A percentile compares a stretch with the other conserved stretches of the same genome.
These are phyloP conservation scores for Suillus lakei DNA, from an alignment of 768 basidiomycete genomes.

Conservation along the genomic window DNA sequence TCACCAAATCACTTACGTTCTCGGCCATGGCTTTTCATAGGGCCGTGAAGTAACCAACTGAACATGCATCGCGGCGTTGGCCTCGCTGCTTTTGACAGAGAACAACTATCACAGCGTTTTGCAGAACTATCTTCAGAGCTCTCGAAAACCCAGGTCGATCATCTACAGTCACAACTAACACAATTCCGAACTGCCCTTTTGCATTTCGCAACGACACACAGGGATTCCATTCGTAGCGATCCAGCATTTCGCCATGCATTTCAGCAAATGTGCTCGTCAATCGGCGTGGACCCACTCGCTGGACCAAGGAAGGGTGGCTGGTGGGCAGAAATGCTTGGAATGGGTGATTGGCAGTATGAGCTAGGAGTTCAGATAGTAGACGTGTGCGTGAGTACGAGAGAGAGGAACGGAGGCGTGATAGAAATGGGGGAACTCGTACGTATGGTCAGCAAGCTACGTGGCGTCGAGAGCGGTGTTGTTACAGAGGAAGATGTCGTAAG, in stretches of 20 bases:
- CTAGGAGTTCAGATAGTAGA: constrained; percentile 95
- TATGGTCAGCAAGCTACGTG: constrained; percentile 77
- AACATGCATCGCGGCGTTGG: constrained; percentile 83
- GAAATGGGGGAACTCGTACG: constrained; percentile 85
- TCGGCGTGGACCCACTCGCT: constrained; percentile 94
- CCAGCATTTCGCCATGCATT: constrained; percentile 91
- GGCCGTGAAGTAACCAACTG: neutral
- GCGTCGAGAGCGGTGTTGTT: constrained; percentile 67
- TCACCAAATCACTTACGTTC: neutral
- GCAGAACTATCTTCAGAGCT: constrained; percentile 80
- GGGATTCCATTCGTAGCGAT: constrained; percentile 80
- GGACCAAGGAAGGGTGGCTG: constrained; percentile 86
- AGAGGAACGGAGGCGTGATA: constrained; percentile 91
- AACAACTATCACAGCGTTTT: constrained; percentile 80
- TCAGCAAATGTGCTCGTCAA: constrained; percentile 93
- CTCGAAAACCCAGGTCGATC: constrained; percentile 74
- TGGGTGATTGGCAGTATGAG: constrained; percentile 96
- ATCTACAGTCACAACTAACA: constrained; percentile 79
- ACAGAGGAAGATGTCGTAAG: constrained; percentile 85
- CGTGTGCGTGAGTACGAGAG: constrained; percentile 85
- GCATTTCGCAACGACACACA: constrained; percentile 82
- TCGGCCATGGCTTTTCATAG: neutral
- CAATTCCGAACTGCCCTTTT: constrained; percentile 83
- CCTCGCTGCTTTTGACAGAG: constrained; percentile 88
- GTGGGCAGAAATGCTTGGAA: constrained; percentile 88